Evolutionary conservation across 176 grass and related monocot genomes (phyloP).

Genomic region (Rhynchospora tenuis): DNA sequence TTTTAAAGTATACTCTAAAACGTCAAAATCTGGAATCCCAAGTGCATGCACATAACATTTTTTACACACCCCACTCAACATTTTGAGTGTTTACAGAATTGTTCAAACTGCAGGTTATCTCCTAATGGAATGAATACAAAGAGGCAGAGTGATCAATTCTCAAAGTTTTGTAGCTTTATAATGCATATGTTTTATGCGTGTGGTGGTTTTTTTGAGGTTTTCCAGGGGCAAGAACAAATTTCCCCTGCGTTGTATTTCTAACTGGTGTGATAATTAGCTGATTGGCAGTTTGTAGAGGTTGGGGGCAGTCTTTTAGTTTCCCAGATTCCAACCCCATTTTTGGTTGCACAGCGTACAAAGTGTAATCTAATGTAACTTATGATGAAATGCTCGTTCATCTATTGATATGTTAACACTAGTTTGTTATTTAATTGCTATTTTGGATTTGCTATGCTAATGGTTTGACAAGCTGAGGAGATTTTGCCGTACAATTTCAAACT

Average conservation of each 20-base stretch:
- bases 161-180: not conserved
- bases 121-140: not conserved
- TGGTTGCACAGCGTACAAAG: not conserved
- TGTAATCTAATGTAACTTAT: slow-evolving; percentile 17
- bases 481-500: not conserved
- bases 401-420: not conserved
- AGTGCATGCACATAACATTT: not conserved
- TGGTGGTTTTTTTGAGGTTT: not conserved
- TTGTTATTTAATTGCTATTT: not conserved
- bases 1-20: not conserved
- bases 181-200: not conserved
- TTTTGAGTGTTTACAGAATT: not conserved
- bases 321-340: slow-evolving; percentile 1
- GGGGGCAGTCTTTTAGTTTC: not conserved
- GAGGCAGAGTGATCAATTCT: not conserved
- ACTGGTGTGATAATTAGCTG: not conserved
- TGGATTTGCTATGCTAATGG: not conserved
- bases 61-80: not conserved
- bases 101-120: not conserved
- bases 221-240: not conserved
- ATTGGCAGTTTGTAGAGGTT: not conserved
- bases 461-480: not conserved
- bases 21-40: not conserved
- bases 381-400: slow-evolving; percentile 9
- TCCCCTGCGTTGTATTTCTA: not conserved